phyloP scores from a whole-genome alignment of 345 rosid species.

The Boechera stricta region DNA sequence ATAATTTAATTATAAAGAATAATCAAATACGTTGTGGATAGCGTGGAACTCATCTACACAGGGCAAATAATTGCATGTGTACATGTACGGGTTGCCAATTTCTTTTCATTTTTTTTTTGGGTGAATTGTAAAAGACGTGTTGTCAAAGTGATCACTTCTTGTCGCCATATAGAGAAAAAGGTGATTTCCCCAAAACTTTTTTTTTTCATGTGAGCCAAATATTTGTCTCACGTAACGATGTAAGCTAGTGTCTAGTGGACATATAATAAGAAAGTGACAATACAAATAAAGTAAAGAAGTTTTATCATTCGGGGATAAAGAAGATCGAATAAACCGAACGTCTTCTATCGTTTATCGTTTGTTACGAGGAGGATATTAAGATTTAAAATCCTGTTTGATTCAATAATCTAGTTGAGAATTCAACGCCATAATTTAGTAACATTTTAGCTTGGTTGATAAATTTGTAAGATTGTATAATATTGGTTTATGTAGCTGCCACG shows the following conservation, averaged over 20 bases:
- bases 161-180: constrained; percentile 18
- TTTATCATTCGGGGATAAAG: constrained; percentile 27
- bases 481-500: constrained; percentile 5
- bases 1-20: background rate
- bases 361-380: constrained; percentile 3
- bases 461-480: background rate
- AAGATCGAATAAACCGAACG: constrained; percentile 13
- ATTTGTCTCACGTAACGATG: constrained; percentile 36
- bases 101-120: background rate
- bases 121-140: constrained; percentile 32
- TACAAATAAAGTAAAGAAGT: constrained; percentile 29
- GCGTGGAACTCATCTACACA: constrained; percentile 22
- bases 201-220: constrained; percentile 19
- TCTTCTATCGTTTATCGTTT: constrained; percentile 18
- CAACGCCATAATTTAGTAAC: background rate
- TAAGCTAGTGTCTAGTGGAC: constrained; percentile 37
- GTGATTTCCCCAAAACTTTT: constrained; percentile 16
- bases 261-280: constrained; percentile 32
- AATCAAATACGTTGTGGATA: constrained; percentile 28
- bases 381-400: constrained; percentile 11
- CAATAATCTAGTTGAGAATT: background rate
- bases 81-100: constrained; percentile 46
- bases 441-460: background rate
- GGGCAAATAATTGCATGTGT: constrained; percentile 47
- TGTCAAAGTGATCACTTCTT: constrained; percentile 44